Evolutionary conservation across 306 rosid genomes (phyloP).

Genomic region (Trifolium pratense): DNA sequence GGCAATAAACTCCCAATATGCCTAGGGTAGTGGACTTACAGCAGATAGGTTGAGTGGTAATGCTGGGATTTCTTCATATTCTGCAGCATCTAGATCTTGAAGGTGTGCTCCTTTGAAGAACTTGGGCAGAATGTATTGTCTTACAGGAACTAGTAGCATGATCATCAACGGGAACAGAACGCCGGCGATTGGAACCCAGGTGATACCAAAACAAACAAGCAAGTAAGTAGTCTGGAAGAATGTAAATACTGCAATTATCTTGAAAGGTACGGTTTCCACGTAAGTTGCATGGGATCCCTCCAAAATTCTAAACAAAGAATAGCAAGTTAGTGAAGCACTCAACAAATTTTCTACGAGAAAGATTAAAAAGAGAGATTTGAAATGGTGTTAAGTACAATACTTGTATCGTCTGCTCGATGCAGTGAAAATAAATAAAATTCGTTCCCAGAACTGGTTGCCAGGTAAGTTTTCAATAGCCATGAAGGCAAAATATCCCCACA

Average conservation of each 20-base stretch:
- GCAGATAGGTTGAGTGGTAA: slow-evolving; percentile 52
- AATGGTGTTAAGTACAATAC: slow-evolving; percentile 47
- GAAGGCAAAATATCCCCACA: slow-evolving; percentile 88
- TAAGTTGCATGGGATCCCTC: slow-evolving; percentile 71
- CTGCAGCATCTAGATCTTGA: slow-evolving; percentile 84
- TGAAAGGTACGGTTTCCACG: slow-evolving; percentile 79
- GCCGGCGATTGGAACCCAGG: slow-evolving; percentile 84
- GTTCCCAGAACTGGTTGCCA: slow-evolving; percentile 87
- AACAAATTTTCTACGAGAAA: background rate
- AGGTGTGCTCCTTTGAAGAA: slow-evolving; percentile 74
- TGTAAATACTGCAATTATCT: slow-evolving; percentile 67
- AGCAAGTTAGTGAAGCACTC: slow-evolving; percentile 19
- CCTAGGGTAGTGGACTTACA: slow-evolving; percentile 48
- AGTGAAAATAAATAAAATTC: slow-evolving; percentile 68
- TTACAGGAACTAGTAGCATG: slow-evolving; percentile 87
- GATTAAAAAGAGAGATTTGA: background rate
- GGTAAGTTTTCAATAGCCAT: slow-evolving; percentile 89
- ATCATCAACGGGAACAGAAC: slow-evolving; percentile 82
- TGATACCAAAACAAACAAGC: slow-evolving; percentile 77
- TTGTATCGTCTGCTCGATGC: slow-evolving; percentile 78
- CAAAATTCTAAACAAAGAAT: slow-evolving; percentile 48
- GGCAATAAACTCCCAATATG: background rate
- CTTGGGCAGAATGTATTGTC: slow-evolving; percentile 83
- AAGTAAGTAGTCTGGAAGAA: slow-evolving; percentile 71
- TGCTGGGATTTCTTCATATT: slow-evolving; percentile 71